phyloP scores from a whole-genome alignment of 768 basidiomycete genomes.

The Trametes villosa region DNA sequence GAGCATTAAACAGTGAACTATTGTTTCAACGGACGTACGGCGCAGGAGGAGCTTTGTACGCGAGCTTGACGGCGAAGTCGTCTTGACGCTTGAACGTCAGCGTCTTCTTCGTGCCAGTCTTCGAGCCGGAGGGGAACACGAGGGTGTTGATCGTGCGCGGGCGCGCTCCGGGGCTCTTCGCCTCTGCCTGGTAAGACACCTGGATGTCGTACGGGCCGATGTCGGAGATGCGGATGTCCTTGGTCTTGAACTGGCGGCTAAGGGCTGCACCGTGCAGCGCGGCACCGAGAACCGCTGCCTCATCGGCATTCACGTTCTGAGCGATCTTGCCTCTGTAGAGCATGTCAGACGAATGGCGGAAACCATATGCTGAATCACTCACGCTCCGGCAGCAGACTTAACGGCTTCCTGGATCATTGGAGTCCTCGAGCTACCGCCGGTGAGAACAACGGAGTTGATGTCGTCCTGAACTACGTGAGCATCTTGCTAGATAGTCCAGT shows the following conservation, averaged over 20 bases:
- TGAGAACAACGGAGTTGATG: constrained; percentile 88
- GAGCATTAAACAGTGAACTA: background rate
- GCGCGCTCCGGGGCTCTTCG: constrained; percentile 49
- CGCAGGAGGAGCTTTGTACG: constrained; percentile 69
- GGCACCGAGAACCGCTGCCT: constrained; percentile 90
- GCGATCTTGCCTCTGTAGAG: constrained; percentile 75
- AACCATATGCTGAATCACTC: constrained; percentile 35
- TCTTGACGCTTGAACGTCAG: constrained; percentile 84
- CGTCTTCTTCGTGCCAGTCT: constrained; percentile 82
- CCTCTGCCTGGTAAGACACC: constrained; percentile 73
- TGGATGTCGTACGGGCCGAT: constrained; percentile 75
- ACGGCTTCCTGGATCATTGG: constrained; percentile 92
- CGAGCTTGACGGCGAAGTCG: constrained; percentile 79
- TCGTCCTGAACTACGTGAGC: constrained; percentile 54
- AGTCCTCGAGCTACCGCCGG: constrained; percentile 86
- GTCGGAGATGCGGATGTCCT: constrained; percentile 87
- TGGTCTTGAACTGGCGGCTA: constrained; percentile 92
- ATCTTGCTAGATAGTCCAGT: background rate
- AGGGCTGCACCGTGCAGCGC: constrained; percentile 90
- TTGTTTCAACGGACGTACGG: constrained; percentile 61
- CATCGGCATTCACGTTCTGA: constrained; percentile 95
- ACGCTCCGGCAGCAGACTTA: constrained; percentile 78
- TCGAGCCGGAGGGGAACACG: constrained; percentile 80
- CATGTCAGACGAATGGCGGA: constrained; percentile 1
- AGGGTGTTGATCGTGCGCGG: constrained; percentile 74